Base-by-base conservation (phyloP, 257 asterid genomes). In the Gentiana straminea region DNA sequence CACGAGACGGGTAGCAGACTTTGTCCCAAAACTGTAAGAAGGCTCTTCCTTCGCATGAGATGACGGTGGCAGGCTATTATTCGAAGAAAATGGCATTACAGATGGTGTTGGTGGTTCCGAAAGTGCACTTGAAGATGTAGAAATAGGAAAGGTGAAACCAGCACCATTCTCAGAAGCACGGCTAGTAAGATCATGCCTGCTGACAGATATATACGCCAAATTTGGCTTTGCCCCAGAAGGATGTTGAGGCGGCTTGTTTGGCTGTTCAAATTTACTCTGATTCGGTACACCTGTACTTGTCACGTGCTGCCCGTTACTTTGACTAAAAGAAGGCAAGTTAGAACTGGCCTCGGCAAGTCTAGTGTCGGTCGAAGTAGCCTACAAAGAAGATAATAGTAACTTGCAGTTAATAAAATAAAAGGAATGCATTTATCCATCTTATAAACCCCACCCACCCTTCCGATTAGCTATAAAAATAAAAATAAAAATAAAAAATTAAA, bases 51-150 rank as follows among this genome's bases (percentile, higher is more conserved):
- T 64, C 10, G 77, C 73, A 65, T 64, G 74, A 47, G 84, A 39
- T 4, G 8, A 8, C 39, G 35, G 48, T 4, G 8, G 46, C 44
- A 36, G 50, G 57, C 55, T 24, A 54, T 65, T 73, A 10, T 63
- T 60, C 2, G 79, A 66, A 39, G 74, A 52, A 9, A 77, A 73
- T 61, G 96, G 93, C 65, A 68, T 62, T 62, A 88, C 61, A 33
- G 98, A 86, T 6, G 98, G 96, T 4, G 96, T 86, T 48, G 96
- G 96, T 9, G 90, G 96, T 73, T 86, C 96, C 35, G 96, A 77
- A 53, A 76, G 66, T 11, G 54, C 73, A 52, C 85, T 82, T 0
- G 84, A 68, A 64, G 83, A 64, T 49, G 85, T 68, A 58, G 89
- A 71, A 58, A 82, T 54, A 5, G 96, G 98, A 62, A 90, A 90